Conservation (phyloP, 129 eudicot species). For the Deinandra increscens region DNA sequence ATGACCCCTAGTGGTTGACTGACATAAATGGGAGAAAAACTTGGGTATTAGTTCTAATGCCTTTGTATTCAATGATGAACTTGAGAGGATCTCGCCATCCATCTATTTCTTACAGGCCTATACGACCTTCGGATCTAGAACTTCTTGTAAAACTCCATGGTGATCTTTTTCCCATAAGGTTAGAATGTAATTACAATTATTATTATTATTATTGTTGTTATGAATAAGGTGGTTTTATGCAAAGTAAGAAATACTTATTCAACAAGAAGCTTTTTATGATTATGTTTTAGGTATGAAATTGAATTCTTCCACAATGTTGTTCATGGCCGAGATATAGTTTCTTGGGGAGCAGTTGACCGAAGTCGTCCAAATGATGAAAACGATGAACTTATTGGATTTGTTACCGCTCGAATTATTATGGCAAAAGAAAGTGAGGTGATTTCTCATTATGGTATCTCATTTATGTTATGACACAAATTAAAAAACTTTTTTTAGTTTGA, state of each 20-base stretch:
- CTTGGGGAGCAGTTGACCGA: conserved; percentile 98
- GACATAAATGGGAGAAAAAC: conserved; percentile 51
- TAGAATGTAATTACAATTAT: conserved; percentile 6
- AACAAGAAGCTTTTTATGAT: conserved; percentile 24
- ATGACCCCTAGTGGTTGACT: conserved; percentile 45
- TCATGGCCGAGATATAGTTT: conserved; percentile 76
- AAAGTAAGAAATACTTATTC: not conserved
- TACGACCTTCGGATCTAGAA: conserved; percentile 64
- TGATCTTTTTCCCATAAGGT: conserved; percentile 94
- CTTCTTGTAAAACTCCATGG: conserved; percentile 70
- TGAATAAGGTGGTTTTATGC: not conserved
- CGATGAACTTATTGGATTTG: conserved; percentile 92
- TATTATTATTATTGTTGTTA: not conserved
- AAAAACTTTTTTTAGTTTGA: not conserved
- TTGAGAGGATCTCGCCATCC: conserved; percentile 52
- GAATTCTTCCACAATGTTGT: conserved; percentile 93
- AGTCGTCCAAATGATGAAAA: conserved; percentile 60
- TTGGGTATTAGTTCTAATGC: conserved; percentile 31
- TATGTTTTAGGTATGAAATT: conserved; percentile 64
- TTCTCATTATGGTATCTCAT: conserved; percentile 19
- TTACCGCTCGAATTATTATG: conserved; percentile 65
- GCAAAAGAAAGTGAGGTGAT: conserved; percentile 97
- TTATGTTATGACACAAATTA: not conserved
- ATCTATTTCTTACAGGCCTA: conserved; percentile 66
- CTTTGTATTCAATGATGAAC: conserved; percentile 52